A percentile compares a stretch with the other conserved stretches of the same genome.
Evolutionary conservation across 2,329 filamentous ascomycete species (phyloP).

Genomic region (Verticillium nubilum): DNA sequence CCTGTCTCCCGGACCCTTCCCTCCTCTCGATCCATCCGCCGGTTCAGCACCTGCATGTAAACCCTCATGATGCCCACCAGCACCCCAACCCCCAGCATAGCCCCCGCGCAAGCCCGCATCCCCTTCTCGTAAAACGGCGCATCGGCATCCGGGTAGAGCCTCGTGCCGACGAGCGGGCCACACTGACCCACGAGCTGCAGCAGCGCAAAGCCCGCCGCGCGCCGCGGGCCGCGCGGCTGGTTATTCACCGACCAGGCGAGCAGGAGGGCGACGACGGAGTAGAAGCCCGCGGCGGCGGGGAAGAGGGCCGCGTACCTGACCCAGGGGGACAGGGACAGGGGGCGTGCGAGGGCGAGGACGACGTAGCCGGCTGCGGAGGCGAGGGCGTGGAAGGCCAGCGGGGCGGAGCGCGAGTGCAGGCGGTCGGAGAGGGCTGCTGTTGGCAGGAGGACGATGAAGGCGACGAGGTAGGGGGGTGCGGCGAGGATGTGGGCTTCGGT

Average conservation of each 20-base stretch:
- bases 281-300: constrained; percentile 75
- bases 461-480: constrained; percentile 73
- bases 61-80: constrained; percentile 49
- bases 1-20: constrained; percentile 5
- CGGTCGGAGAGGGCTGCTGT: constrained; percentile 71
- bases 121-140: constrained; percentile 57
- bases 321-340: constrained; percentile 34
- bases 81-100: constrained; percentile 56
- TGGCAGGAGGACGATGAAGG: constrained; percentile 66
- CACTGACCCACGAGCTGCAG: constrained; percentile 79
- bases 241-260: constrained; percentile 91
- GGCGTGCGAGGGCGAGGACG: constrained; percentile 54
- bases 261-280: constrained; percentile 76
- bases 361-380: constrained; percentile 57
- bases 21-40: constrained; percentile 31
- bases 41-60: constrained; percentile 48
- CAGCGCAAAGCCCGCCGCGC: constrained; percentile 72
- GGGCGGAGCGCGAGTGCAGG: constrained; percentile 53
- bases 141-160: constrained; percentile 56
- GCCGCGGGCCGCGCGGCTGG: constrained; percentile 61
- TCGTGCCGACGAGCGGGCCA: constrained; percentile 65
- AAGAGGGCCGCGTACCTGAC: constrained; percentile 71
- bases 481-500: constrained; percentile 70
- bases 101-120: constrained; percentile 56
- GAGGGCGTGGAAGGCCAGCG: constrained; percentile 64